Base-by-base conservation (phyloP, 2,329 filamentous ascomycete genomes). In the Ophiostoma sp. region DNA sequence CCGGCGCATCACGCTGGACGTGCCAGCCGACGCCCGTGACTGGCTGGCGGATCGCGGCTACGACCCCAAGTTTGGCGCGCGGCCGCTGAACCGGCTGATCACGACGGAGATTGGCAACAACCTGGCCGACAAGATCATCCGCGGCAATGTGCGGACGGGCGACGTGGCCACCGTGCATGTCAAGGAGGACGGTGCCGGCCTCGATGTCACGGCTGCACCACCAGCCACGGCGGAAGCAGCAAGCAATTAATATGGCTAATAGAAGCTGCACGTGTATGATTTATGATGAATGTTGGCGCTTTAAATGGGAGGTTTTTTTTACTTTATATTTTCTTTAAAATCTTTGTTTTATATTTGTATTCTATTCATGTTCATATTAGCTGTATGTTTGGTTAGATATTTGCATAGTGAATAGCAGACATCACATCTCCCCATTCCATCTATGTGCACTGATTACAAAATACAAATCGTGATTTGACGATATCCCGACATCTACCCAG, bases 21-120 rank as follows among this genome's bases (percentile, higher is more conserved):
- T 96, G 3, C 83, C 88, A 13, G 82, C 89, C 65, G 83, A 90
- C 3, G 91, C 94, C 60, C 91, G 91, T 76, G 84, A 90, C 73
- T 98, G 94, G 94, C 87, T 98, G 6, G 93, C 92, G 57, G 90
- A 95, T 73, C 87, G 89, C 73, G 94, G 94, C 1, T 98, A 98
- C 77, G 93, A 97, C 76, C 92, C 94, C 31, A 90, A 89, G 76
- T 98, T 93, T 77, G 95, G 95, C 73, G 95, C 95, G 8, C 85
- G 95, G 7, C 95, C 95, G 36, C 83, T 98, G 41, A 97, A 98
- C 79, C 85, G 95, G 52, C 85, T 98, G 68, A 97, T 98, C 74
- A 88, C 91, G 31, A 96, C 90, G 76, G 89, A 97, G 80, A 93
- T 99, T 74, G 90, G 92, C 72, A 97, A 97, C 78, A 85, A 88